Percentiles rank a stretch among this genome's conserved stretches.
Evolutionary conservation across 2,329 filamentous ascomycete species (phyloP).

Genomic region (Kalaharituber pfeilii): DNA sequence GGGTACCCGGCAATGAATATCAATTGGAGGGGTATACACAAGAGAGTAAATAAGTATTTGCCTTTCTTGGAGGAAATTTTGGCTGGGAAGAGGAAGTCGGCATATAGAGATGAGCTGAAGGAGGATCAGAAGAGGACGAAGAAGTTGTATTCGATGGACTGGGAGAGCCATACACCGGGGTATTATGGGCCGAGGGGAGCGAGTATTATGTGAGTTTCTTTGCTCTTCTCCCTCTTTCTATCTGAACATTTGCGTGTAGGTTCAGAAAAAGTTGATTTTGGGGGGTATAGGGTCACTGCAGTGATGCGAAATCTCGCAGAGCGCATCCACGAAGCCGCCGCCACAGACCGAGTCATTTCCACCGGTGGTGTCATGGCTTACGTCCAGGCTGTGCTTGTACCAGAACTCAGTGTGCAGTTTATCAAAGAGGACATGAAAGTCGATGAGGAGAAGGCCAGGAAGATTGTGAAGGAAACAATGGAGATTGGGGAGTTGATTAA

Average conservation of each 20-base stretch:
- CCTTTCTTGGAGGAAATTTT: constrained; percentile 42
- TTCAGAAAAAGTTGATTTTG: constrained; percentile 25
- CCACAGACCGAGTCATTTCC: constrained; percentile 48
- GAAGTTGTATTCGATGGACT: constrained; percentile 41
- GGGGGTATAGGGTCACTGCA: constrained; percentile 32
- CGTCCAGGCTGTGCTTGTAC: constrained; percentile 59
- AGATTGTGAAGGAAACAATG: constrained; percentile 48
- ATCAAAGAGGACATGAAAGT: constrained; percentile 43
- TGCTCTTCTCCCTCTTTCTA: constrained; percentile 5
- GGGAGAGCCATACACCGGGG: constrained; percentile 45
- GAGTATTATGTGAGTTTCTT: constrained; percentile 43
- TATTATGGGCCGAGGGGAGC: constrained; percentile 70
- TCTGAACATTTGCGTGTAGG: constrained; percentile 17
- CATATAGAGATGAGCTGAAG: constrained; percentile 43
- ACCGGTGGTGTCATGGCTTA: constrained; percentile 49
- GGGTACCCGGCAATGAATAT: constrained; percentile 58
- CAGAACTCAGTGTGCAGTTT: constrained; percentile 42
- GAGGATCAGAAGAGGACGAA: constrained; percentile 29
- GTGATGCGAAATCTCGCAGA: constrained; percentile 44
- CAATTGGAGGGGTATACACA: constrained; percentile 46
- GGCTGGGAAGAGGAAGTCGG: constrained; percentile 36
- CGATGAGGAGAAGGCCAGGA: constrained; percentile 30
- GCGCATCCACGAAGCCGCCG: constrained; percentile 43
- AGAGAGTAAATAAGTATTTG: constrained; percentile 42
- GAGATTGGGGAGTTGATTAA: constrained; percentile 50